Evolutionary conservation across 2,329 filamentous ascomycete species (phyloP), one percentile per base, ranked within the genome.

Genomic region (Alternaria rosae): DNA sequence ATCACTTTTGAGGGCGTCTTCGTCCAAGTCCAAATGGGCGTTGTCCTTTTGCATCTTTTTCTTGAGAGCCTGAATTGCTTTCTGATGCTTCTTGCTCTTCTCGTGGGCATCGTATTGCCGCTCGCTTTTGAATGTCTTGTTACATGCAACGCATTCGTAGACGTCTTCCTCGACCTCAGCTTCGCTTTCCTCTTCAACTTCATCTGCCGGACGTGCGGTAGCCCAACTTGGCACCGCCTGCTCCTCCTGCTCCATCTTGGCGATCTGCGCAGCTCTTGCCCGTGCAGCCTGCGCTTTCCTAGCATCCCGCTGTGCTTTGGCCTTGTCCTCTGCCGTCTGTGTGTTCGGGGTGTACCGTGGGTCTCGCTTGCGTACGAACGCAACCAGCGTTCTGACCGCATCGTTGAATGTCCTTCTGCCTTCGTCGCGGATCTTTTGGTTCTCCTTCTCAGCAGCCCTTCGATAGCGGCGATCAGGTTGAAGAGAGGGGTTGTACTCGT

Each of bases 41-140:
- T 94, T 91, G 72, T 99, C 92, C 70, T 90, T 89, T 70, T 86
- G 87, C 93, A 99, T 97, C 76, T 95, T 90, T 72, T 88, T 86
- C 71, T 88, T 89, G 41, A 99, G 80, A 63, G 93, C 87, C 68
- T 94, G 90, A 7, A 97, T 86, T 3, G 93, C 91, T 76, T 97
- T 98, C 64, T 90, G 80, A 73, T 99, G 95, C 80, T 98, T 99
- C 79, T 97, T 99, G 84, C 94, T 98, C 81, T 91, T 93, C 81
- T 97, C 94, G 73, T 99, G 95, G 4, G 91, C 90, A 72, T 96
- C 89, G 65, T 91, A 93, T 75, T 98, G 94, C 68, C 93, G 93
- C 76, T 97, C 92, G 73, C 94, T 98, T 80, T 97, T 92, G 78
- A 94, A 95, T 1, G 75, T 84, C 77, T 90, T 90, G 63, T 84